Evolutionary conservation across 345 rosid genomes (phyloP), one percentile per base, ranked within the genome.

Genomic region (Populus ilicifolia): DNA sequence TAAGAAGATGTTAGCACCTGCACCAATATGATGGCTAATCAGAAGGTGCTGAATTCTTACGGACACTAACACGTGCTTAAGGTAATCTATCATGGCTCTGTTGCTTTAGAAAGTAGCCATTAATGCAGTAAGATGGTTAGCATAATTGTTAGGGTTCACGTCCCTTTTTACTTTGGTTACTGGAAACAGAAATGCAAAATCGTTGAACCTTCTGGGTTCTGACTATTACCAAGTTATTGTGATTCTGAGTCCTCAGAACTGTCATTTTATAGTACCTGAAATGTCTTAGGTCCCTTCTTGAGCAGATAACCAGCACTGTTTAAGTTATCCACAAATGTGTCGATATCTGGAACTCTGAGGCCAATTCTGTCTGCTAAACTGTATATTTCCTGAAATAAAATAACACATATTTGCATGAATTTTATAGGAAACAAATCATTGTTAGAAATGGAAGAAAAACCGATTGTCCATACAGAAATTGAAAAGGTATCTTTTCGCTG

Each of bases 291-390:
- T 36, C 98, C 99, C 77, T 96, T 96, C 90, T 93, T 96, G 56
- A 96, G 92, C 74, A 91, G 84, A 81, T 88, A 93, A 50, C 99
- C 98, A n/a, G 84, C 98, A 74, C 80, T 89, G 85, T 93, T 96
- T 71, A 96, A 86, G 87, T 96, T 96, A 63, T 96, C 99, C 44
- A 92, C 88, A 75, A 96, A 92, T 29, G 91, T 84, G 78, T 96
- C 97, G 6, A 93, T 86, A 75, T 93, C 98, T 20, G 98, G 98
- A 85, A 96, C 98, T 88, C 94, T 83, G 76, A 96, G 85, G 76
- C 89, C 89, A 52, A 96, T 93, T 80, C 94, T 90, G 76, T 93
- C 99, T 7, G 99, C 96, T 85, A 96, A 85, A 88, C 99, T 89
- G 83, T 92, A 96, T 78, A 96, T 91, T 84, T 96, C 99, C 99